Evolutionary conservation across 768 basidiomycete species (phyloP), one percentile per base, ranked within the genome.

Genomic region (Austroboletus festivus): DNA sequence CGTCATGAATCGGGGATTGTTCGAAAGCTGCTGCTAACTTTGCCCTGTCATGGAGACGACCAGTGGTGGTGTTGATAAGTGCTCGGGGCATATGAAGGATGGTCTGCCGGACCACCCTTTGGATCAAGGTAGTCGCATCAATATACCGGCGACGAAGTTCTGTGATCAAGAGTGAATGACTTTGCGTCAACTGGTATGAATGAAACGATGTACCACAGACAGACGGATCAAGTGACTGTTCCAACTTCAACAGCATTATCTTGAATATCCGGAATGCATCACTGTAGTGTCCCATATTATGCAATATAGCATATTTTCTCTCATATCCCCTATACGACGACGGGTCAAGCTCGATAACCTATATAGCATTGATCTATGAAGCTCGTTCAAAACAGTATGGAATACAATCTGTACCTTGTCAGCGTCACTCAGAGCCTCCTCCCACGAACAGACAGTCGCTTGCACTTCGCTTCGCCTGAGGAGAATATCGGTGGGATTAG

Each of bases 381-480:
- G 8, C 5, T 6, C 19, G 1, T 26, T 13, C 10, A 3, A 22
- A 28, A 4, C 5, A 11, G 4, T 4, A 4, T 10, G 9, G 33
- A 34, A 13, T 21, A 12, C 4, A 18, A 42, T 2, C 1, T 15
- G 21, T 52, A 56, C 55, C 44, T 52, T 19, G 18, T 52, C 34
- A 1, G 47, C 50, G 30, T 56, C 54, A 3, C 0, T 20, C 7
- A 56, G 10, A 0, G 47, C 46, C 0, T 46, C 46, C 5, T 45
- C 23, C 55, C 49, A 56, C 0, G 19, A 30, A 1, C 18, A 1
- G 23, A 22, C 24, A 0, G 5, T 2, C 5, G 28, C 28, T 13
- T 18, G 31, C 0, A 18, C 54, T 15, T 44, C 40, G 24, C 56
- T 49, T 0, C 56, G 47, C 38, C 52, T 52, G 4, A 49, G 5